Evolutionary conservation across 768 basidiomycete species (phyloP), one percentile per base, ranked within the genome.

Genomic region (Suillus weaverae): DNA sequence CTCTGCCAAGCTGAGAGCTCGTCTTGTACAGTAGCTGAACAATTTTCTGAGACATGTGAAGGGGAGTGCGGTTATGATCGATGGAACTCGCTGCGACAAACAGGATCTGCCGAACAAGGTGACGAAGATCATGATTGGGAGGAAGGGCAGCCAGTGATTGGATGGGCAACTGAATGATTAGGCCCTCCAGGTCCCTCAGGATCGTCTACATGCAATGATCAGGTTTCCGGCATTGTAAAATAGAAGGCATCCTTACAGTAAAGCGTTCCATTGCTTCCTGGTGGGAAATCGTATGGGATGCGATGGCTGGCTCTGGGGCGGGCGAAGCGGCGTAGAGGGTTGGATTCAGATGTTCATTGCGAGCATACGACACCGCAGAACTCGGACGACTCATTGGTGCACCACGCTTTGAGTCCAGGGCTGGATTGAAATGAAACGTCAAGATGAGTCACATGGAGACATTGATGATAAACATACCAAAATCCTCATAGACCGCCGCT

Each of bases 11-110:
- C 68, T 92, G 89, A 3, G 87, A 87, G 5, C 85, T 83, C 1
- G 92, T 92, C 81, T 96, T 96, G 82, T 95, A 99, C 64, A 99
- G 78, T 39, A 95, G 82, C 74, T 97, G 96, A 5, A 99, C 97
- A 62, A 97, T 91, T 79, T 97, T 97, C 78, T 99, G 97, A 1
- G 97, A 95, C 81, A 97, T 95, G 70, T 88, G 83, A 64, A 99
- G 80, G 1, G 95, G 93, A 3, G 95, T 97, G 60, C 92, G 90
- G 63, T 93, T 89, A 67, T 88, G 88, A 62, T 95, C 92, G 20
- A 81, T 77, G 2, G 93, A 89, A 68, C 92, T 89, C 5, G 85
- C 86, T n/a, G 94, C 92, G 60, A 96, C 83, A 67, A 85, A 82
- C 16, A 96, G 82, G 57, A 98, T 88, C 71, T 94, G 92, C 54